Percentiles rank a stretch among this genome's conserved stretches.
These are phyloP conservation scores for Phytophthora niederhauseri DNA, from an alignment of 352 stramenopile species.

Conservation along the genomic window DNA sequence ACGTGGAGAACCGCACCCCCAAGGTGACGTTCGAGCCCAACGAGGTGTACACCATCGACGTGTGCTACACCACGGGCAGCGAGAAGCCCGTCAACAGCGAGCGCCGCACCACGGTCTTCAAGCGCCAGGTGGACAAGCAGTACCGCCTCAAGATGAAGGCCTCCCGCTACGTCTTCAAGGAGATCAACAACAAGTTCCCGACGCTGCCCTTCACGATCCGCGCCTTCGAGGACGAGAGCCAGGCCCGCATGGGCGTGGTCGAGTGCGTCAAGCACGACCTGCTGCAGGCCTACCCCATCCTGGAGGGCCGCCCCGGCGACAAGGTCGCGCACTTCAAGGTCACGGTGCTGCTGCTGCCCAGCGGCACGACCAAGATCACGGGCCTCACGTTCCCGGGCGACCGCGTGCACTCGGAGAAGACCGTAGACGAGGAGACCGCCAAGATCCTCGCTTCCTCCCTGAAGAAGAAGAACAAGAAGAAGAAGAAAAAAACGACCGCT, in stretches of 20 bases:
- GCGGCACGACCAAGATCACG: conserved; percentile 96
- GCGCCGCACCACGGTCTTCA: conserved; percentile 98
- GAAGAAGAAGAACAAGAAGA: conserved; percentile 98
- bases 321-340: conserved; percentile 99
- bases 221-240: conserved; percentile 94
- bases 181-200: conserved; percentile 99
- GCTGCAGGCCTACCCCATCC: conserved; percentile 97
- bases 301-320: conserved; percentile 95
- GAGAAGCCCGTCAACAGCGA: conserved; percentile 93
- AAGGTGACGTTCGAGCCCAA: conserved; percentile 96
- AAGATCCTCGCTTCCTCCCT: conserved; percentile 91
- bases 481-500: conserved; percentile 80
- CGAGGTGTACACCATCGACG: conserved; percentile 99
- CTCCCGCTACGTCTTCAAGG: conserved; percentile 96
- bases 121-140: conserved; percentile 98
- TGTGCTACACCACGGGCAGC: conserved; percentile 98
- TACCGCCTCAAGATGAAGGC: conserved; percentile 97
- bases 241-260: conserved; percentile 97
- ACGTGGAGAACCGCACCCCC: conserved; percentile 87
- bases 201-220: conserved; percentile 99
- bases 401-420: conserved; percentile 93
- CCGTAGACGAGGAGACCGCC: conserved; percentile 92
- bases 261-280: conserved; percentile 99
- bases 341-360: conserved; percentile 97
- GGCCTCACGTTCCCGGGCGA: conserved; percentile 92